Base-by-base conservation (phyloP, 345 rosid species). In the Hypericum androsaemum region DNA sequence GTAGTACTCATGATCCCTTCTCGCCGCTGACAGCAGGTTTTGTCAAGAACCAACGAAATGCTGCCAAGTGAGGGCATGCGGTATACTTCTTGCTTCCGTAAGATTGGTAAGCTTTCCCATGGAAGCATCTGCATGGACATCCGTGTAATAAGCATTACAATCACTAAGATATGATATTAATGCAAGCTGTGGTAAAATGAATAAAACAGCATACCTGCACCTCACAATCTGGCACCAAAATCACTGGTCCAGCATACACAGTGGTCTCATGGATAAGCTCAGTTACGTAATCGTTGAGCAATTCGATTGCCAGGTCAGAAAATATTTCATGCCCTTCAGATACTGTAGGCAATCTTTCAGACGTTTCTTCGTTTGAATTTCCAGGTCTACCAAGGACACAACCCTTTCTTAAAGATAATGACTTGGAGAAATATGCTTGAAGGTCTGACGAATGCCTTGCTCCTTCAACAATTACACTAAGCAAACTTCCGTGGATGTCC, bases 41-140 rank as follows among this genome's bases (percentile, higher is more conserved):
- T 82, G 51, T 81, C 69, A 40, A 84, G 72, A 39, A 72, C 71
- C 15, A 63, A 63, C 12, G 63, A 64, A 57, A 85, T 83, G 71
- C 96, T 88, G 56, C 79, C 77, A n/a, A 88, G 84, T 6, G 94
- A 84, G 53, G 98, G 98, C 92, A 92, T 82, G 45, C 96, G 89
- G 70, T 92, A 92, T 50, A 83, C 89, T 74, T 84, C 98, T 50
- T 83, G 89, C 50, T 76, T 80, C 74, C 96, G 75, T 41, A 92
- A 73, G 42, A 68, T 72, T 2, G 98, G 96, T 53, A 92, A 67
- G 63, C 71, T 92, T 72, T 92, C 98, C 98, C 98, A 92, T 7
- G 98, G 95, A 75, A 92, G 87, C 98, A 92, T 92, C 96, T 92
- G 70, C 53, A 48, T 7, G 70, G 13, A 61, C 43, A 58, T 11